Evolutionary conservation across 768 basidiomycete species (phyloP).

Genomic region (Naganishia vaughanmartiniae): DNA sequence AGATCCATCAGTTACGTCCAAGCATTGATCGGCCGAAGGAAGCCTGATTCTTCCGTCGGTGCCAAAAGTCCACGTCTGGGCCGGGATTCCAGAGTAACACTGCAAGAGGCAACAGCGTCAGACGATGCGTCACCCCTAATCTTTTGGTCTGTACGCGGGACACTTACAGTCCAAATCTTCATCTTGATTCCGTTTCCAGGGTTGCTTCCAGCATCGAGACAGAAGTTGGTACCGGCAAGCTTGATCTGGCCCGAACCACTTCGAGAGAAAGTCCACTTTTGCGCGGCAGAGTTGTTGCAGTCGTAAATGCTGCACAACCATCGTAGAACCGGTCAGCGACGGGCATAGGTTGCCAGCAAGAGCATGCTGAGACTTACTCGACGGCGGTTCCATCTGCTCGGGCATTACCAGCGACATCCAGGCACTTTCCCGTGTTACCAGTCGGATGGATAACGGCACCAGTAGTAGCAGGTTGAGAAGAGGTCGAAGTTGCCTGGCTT

Average conservation of each 20-base stretch:
- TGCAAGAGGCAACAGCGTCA: not conserved
- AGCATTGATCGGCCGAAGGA: constrained; percentile 13
- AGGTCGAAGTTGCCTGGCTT: constrained; percentile 3
- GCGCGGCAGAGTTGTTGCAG: constrained; percentile 35
- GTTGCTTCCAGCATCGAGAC: constrained; percentile 38
- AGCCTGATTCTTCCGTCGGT: constrained; percentile 13
- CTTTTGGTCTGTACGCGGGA: not conserved
- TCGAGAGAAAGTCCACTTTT: constrained; percentile 35
- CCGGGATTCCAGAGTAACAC: constrained; percentile 37
- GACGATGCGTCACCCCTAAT: not conserved
- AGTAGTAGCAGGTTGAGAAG: constrained; percentile 31
- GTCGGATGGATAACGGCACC: constrained; percentile 39
- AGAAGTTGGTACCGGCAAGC: constrained; percentile 39
- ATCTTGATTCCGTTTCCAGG: constrained; percentile 37
- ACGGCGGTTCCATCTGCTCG: constrained; percentile 33
- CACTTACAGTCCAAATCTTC: constrained; percentile 40
- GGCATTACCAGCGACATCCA: constrained; percentile 32
- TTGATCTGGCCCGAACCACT: constrained; percentile 35
- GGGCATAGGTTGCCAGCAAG: not conserved
- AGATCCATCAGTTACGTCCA: constrained; percentile 18
- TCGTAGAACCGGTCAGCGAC: constrained; percentile 25
- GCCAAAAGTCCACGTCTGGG: constrained; percentile 38
- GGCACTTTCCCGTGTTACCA: constrained; percentile 36
- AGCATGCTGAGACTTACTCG: constrained; percentile 30
- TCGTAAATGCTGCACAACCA: constrained; percentile 35